Evolutionary conservation across 1,284 basidiomycete species (phyloP), one percentile per base, ranked within the genome.

Genomic region (Ustilago nuda): DNA sequence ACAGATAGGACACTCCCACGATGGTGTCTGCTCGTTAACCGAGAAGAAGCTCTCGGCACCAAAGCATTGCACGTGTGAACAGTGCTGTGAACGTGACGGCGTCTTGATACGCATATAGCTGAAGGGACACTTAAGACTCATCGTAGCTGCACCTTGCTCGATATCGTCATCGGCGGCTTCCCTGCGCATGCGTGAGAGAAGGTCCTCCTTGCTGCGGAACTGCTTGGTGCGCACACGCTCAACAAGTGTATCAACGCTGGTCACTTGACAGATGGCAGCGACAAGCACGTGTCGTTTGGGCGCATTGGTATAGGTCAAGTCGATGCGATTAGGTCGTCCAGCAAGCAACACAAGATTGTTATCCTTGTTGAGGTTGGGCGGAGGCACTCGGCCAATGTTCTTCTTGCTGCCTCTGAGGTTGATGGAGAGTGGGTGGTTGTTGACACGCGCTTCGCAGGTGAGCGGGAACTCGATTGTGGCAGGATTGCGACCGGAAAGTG

Each of bases 1-100:
- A 87, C 97, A 99, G 43, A 95, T 92, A n/a, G 97, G 96, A 86
- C 97, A 99, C 45, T 92, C 87, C 93, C 94, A 99, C 36, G 94
- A 95, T 0, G 97, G 97, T 6, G 95, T 96, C 87, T 94, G 92
- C 82, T 96, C 93, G 90, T 98, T 99, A 84, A 97, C 91, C 27
- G 92, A 92, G 81, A 93, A 94, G 94, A 95, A 99, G 56, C 93
- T 94, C 23, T 89, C 89, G 0, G 95, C 95, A 86, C 99, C 97
- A 85, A 99, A 99, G 86, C 97, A 99, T 82, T 97, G 94, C 2
- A 93, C 88, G 86, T 99, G 97, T 27, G 92, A 90, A 84, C 97
- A 99, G 72, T 89, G 88, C 13, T 88, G 89, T 0, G 96, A 95
- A 17, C 96, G 92, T 83, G 93, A 92, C 2, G 97, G 96, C 0